A percentile compares a stretch with the other conserved stretches of the same genome.
Conservation (phyloP, 1,139 yeast genomes). For the Williopsis jadinii region DNA sequence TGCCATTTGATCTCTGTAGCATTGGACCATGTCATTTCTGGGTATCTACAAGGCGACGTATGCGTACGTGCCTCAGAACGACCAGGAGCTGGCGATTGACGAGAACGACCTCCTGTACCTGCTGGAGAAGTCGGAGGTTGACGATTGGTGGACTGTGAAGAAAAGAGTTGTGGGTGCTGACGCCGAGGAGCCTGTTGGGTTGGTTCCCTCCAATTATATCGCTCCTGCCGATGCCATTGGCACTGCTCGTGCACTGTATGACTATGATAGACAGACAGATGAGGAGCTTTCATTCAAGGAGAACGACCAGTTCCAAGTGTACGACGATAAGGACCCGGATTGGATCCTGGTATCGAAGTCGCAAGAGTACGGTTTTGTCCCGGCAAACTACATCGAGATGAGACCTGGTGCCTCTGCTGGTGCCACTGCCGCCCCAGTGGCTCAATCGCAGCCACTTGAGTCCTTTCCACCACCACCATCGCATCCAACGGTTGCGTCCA, state of each 20-base stretch:
- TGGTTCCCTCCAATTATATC: constrained; percentile 88
- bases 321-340: constrained; percentile 81
- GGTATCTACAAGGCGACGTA: constrained; percentile 83
- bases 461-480: constrained; percentile 32
- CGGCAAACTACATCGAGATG: constrained; percentile 81
- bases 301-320: constrained; percentile 66
- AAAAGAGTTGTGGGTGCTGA: constrained; percentile 84
- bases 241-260: constrained; percentile 69
- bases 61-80: constrained; percentile 79
- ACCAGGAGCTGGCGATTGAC: constrained; percentile 72
- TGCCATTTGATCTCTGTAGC: too few relatives aligned
- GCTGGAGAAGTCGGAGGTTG: constrained; percentile 78
- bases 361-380: constrained; percentile 75
- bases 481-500: constrained; percentile 22
- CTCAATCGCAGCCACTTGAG: constrained; percentile 8
- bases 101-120: constrained; percentile 79
- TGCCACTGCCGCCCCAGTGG: constrained; percentile 5
- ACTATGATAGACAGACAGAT: constrained; percentile 86
- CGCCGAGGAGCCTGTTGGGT: constrained; percentile 85
- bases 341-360: constrained; percentile 69
- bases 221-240: constrained; percentile 53
- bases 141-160: constrained; percentile 99
- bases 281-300: constrained; percentile 84
- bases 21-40: constrained; percentile 38
- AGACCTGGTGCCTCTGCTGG: constrained; percentile 21